These are phyloP conservation scores for Lagenaria siceraria DNA, from an alignment of 306 rosid species.

Conservation along the genomic window DNA sequence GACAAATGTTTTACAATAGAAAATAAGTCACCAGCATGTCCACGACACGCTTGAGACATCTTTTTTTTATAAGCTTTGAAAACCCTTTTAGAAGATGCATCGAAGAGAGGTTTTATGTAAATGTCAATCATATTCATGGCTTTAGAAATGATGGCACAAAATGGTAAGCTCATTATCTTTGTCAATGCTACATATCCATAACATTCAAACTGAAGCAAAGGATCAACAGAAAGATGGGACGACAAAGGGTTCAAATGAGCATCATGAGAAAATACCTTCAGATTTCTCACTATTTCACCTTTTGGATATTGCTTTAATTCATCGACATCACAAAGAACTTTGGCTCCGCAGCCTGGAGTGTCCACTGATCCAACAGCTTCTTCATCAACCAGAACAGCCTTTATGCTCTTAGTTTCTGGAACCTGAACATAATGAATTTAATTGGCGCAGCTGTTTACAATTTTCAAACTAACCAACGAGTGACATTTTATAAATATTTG, in stretches of 20 bases:
- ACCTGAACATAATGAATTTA: constrained; percentile 18
- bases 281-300: neutral
- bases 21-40: too few species aligned
- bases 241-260: neutral
- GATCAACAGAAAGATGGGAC: neutral
- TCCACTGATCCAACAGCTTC: constrained; percentile 53
- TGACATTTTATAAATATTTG: neutral
- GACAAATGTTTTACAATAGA: neutral
- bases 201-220: neutral
- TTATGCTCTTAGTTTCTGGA: constrained; percentile 38
- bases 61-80: neutral
- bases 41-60: too few species aligned
- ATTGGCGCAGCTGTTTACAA: neutral
- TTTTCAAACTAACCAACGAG: neutral
- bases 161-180: neutral
- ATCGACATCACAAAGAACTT: constrained; percentile 26
- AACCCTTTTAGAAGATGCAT: neutral
- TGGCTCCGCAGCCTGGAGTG: constrained; percentile 47
- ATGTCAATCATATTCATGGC: neutral
- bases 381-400: constrained; percentile 58
- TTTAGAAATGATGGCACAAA: neutral
- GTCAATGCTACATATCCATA: neutral
- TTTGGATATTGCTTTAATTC: constrained; percentile 1
- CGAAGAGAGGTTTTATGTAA: neutral
- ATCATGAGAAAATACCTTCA: neutral